Base-by-base conservation (phyloP, 768 basidiomycete genomes). In the Crepidotus variabilis region DNA sequence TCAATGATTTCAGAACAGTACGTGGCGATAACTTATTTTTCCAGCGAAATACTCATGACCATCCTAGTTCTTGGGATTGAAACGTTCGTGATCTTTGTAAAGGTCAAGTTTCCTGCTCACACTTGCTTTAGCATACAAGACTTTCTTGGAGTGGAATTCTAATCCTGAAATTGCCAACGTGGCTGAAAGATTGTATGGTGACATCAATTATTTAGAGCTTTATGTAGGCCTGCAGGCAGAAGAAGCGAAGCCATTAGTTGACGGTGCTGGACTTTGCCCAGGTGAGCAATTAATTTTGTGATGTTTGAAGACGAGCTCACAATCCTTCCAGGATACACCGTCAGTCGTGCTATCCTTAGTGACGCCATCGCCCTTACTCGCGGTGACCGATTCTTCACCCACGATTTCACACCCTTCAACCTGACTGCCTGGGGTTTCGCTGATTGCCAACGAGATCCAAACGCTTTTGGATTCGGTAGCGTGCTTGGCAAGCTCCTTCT, bases 311-410 rank as follows among this genome's bases (percentile, higher is more conserved):
- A 4, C 18, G 47, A 13, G 47, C 13, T 50, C 2, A 14, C 6
- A 36, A 50, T 9, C 14, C 57, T 33, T 16, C 2, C 55, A 86
- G 87, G 85, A 13, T 93, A 89, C 70, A 94, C 92, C 9, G 82
- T 91, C 63, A 87, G 87, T 62, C 84, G 92, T 32, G 91, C 92
- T 7, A 94, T 94, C 63, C 83, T 94, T 33, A 83, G 85, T 59
- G 92, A 94, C 65, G 92, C 92, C 24, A 88, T 93, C 55, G 89
- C 92, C 11, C 82, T 94, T 53, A 92, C 89, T 49, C 86, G 91
- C 52, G 92, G 92, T 28, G 92, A 94, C 65, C 79, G 91, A 52
- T 88, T 84, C 77, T 90, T 82, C 72, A 93, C 90, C 0, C 76
- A 88, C 23, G 92, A 94, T 64, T 88, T 82, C 67, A 93, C 92